phyloP scores from a whole-genome alignment of 257 asterid genomes.

The Agastache rugosa region DNA sequence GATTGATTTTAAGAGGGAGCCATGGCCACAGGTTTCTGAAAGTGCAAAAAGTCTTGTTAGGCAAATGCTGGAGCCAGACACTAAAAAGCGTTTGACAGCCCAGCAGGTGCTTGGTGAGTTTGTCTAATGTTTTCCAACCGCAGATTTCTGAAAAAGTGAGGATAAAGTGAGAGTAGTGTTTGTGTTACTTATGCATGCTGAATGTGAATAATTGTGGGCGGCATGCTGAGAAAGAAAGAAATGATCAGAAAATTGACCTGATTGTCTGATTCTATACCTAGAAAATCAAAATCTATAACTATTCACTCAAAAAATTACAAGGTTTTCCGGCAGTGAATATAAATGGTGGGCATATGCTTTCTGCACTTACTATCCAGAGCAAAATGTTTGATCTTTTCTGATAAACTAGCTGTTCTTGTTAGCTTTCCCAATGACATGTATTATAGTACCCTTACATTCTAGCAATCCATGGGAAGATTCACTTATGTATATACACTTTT shows the following conservation, averaged over 20 bases:
- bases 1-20: slow-evolving; percentile 89
- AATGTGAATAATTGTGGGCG: slow-evolving; percentile 38
- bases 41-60: slow-evolving; percentile 81
- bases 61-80: slow-evolving; percentile 90
- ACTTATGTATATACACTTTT: background rate
- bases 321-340: background rate
- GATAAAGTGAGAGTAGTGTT: slow-evolving; percentile 34
- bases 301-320: slow-evolving; percentile 5
- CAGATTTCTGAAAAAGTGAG: slow-evolving; percentile 26
- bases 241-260: slow-evolving; percentile 4
- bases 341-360: background rate
- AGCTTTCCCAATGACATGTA: no score
- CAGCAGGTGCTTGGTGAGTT: slow-evolving; percentile 90
- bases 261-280: background rate
- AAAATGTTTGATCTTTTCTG: slow-evolving; percentile 2
- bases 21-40: slow-evolving; percentile 93
- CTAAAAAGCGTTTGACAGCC: slow-evolving; percentile 85
- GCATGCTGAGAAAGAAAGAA: slow-evolving; percentile 35
- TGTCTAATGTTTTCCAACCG: slow-evolving; percentile 7
- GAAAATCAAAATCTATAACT: background rate
- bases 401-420: background rate
- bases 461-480: background rate
- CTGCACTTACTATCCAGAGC: background rate
- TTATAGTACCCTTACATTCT: background rate
- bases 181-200: slow-evolving; percentile 31